Base-by-base conservation (phyloP, 306 rosid species). In the Senna siamea region DNA sequence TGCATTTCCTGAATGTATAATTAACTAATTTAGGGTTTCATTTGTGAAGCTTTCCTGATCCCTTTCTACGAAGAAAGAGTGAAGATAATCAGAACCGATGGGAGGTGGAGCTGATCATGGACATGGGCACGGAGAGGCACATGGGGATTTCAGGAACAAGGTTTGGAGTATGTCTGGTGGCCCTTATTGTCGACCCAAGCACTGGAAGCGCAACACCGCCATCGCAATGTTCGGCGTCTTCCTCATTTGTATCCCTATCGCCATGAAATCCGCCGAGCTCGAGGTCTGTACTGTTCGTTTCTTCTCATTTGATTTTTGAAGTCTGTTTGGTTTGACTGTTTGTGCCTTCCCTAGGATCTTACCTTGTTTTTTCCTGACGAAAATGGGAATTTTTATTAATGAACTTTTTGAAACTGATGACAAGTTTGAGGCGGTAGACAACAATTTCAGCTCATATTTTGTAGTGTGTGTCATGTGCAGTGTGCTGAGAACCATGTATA, bases 111-210 rank as follows among this genome's bases (percentile, higher is more conserved):
- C 78, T 20, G 96, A 92, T 62, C 95, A 89, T 68, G 89, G 83
- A 43, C 80, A 78, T 11, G 92, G 87, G 5, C 80, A 85, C 55
- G 90, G 84, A 28, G 88, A 80, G 28, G 73, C 46, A 9, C 80
- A 82, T 60, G 92, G 84, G 5, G 99, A 95, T 78, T 92, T 92
- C 85, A 86, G 98, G 85, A 65, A 60, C 77, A 95, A 92, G 81
- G 99, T 95, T 5, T 95, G 99, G 99, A 92, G 97, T 78, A 92
- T 95, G 93, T 46, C 79, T 13, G 99, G 99, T 23, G 99, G 99
- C 30, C 93, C 97, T 15, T 0, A 95, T 85, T 95, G 98, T 40
- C 85, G 99, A 37, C 99, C 99, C 61, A 90, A 87, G 78, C 93
- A 95, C 79, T 95, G 99, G 99, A 90, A 78, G 82, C 97, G 97